These are phyloP conservation scores for Physcomitrellopsis africana DNA, from an alignment of 225 moss, liverwort and hornwort species.

Conservation along the genomic window DNA sequence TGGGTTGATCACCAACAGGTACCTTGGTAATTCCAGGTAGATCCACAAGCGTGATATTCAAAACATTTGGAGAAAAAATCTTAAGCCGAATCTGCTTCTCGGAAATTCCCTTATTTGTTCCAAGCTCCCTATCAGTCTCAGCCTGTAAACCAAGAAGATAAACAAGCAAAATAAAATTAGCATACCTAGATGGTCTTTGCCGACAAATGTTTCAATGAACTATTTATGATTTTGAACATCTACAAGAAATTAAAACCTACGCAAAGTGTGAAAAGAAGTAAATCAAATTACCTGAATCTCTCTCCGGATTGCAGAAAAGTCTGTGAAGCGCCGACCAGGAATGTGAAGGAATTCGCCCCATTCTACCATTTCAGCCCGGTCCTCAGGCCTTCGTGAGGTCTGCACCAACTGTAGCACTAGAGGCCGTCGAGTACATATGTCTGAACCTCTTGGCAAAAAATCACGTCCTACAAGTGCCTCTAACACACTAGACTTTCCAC, in stretches of 20 bases:
- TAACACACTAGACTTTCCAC: conserved; percentile 95
- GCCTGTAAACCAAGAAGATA: conserved; percentile 59
- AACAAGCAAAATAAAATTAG: background rate
- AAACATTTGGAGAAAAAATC: conserved; percentile 94
- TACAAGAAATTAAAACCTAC: conserved; percentile 7
- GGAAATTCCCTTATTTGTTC: conserved; percentile 94
- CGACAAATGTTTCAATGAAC: conserved; percentile 15
- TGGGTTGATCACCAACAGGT: conserved; percentile 96
- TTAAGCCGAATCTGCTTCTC: conserved; percentile 98
- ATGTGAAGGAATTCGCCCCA: conserved; percentile 99
- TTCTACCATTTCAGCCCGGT: conserved; percentile 88
- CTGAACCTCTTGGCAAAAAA: conserved; percentile 93
- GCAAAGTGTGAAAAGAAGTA: background rate
- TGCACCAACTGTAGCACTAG: conserved; percentile 95
- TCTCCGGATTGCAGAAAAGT: conserved; percentile 87
- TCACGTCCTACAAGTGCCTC: conserved; percentile 99
- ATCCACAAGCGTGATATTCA: conserved; percentile 98
- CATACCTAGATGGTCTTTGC: background rate
- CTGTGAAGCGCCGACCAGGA: conserved; percentile 94
- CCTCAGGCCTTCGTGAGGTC: conserved; percentile 88
- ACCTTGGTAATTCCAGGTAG: conserved; percentile 98
- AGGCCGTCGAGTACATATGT: conserved; percentile 95
- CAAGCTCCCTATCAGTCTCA: conserved; percentile 96
- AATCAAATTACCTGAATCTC: conserved; percentile 77
- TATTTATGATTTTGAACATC: background rate